A percentile compares a stretch with the other conserved stretches of the same genome.
Conservation (phyloP, 2,329 filamentous ascomycete genomes). For the Ceratocystis harringtonii region DNA sequence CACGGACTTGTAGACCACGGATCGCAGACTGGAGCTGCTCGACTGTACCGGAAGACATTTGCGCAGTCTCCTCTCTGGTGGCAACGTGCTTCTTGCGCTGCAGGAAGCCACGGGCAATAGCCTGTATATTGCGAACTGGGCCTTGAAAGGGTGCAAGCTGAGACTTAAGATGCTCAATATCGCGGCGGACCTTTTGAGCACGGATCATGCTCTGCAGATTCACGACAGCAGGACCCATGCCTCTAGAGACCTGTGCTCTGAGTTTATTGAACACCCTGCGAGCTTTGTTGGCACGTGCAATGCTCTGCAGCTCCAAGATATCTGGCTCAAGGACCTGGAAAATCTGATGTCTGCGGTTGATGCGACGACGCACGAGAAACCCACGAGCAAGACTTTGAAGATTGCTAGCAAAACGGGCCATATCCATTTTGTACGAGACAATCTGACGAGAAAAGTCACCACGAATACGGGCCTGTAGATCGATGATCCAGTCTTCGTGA, state of each 20-base stretch:
- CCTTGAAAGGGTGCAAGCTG: conserved; percentile 48
- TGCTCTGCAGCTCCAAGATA: conserved; percentile 64
- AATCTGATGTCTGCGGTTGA: conserved; percentile 47
- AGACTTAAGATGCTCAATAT: conserved; percentile 40
- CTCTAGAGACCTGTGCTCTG: background rate
- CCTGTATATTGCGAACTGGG: conserved; percentile 50
- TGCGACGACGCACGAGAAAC: conserved; percentile 51
- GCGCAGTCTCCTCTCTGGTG: conserved; percentile 41
- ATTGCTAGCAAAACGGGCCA: conserved; percentile 63
- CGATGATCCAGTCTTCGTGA: conserved; percentile 58
- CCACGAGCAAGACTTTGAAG: conserved; percentile 71
- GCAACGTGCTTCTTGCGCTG: conserved; percentile 41
- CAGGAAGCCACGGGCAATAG: conserved; percentile 51
- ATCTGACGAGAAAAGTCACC: conserved; percentile 81
- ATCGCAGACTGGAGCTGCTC: conserved; percentile 43
- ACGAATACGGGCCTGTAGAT: conserved; percentile 73
- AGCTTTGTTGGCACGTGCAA: conserved; percentile 11
- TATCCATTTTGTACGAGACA: conserved; percentile 63
- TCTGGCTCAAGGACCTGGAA: conserved; percentile 57
- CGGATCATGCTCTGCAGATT: conserved; percentile 64
- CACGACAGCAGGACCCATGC: background rate
- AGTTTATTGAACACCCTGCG: conserved; percentile 2
- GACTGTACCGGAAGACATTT: conserved; percentile 35
- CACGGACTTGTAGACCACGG: conserved; percentile 46
- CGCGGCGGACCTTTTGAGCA: conserved; percentile 47